Base-by-base conservation (phyloP, 2,329 filamentous ascomycete genomes). In the Lachnellula hyalina region DNA sequence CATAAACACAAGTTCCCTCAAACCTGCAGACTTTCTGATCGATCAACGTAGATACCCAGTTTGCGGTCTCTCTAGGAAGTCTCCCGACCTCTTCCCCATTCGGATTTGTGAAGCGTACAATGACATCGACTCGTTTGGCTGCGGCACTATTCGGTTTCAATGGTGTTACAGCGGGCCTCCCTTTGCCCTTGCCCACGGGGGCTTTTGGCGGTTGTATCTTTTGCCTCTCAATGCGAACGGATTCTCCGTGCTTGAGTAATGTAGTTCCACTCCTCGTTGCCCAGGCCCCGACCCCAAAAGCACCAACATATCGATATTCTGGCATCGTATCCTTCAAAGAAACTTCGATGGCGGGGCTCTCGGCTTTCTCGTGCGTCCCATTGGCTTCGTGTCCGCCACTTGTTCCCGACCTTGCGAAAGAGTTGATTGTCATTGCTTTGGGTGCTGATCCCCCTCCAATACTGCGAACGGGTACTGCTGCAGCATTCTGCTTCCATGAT, bases 271-370 rank as follows among this genome's bases (percentile, higher is more conserved):
- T 96, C 64, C 86, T 84, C 3, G 93, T 97, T 5, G 90, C 86
- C 94, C 94, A 99, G 4, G 86, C 94, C 52, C 87, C 90, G 4
- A 89, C 91, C 8, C 94, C 94, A 71, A 97, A 94, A 0, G 91
- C 90, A 17, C 94, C 94, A 57, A 97, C 82, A 65, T 97, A 99
- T 65, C 94, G 75, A 62, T 76, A 77, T 1, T 72, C 65, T 0
- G 85, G 84, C 75, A 70, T 68, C 14, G 53, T 46, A 15, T 59
- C 47, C 45, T 51, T 56, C 23, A 53, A 35, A 12, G 44, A 15
- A 19, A 28, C 19, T 6, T 54, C 23, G 19, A 42, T 38, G 54
- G 52, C 15, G 23, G 49, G 46, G 28, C 35, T 60, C 52, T 57
- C 55, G 15, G 47, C 54, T 58, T 71, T 63, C 23, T n/a, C 68